phyloP scores from a whole-genome alignment of 805 yeast genomes.

The Candida pseudofarinosa region DNA sequence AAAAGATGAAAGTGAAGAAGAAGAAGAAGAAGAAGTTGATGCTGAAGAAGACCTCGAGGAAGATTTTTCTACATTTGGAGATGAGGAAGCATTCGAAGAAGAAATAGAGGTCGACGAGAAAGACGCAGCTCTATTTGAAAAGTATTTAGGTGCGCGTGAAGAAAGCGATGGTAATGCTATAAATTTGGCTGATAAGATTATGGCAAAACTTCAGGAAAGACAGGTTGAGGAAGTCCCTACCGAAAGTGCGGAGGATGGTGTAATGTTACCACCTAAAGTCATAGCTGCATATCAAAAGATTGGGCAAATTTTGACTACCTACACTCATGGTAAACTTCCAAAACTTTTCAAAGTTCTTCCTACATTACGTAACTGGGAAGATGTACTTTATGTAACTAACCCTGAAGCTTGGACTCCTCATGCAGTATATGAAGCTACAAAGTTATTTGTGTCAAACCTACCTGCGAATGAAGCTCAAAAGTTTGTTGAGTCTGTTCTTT shows the following conservation, averaged over 20 bases:
- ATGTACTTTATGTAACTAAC: conserved; percentile 84
- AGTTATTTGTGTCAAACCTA: conserved; percentile 86
- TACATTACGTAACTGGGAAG: conserved; percentile 91
- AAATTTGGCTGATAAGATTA: conserved; percentile 86
- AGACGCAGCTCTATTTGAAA: conserved; percentile 81
- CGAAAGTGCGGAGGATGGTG: conserved; percentile 60
- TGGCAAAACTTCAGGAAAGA: conserved; percentile 83
- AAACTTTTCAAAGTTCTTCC: conserved; percentile 94
- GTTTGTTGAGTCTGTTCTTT: conserved; percentile 63
- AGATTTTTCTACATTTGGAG: conserved; percentile 54
- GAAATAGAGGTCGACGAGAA: conserved; percentile 69
- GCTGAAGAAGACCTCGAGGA: conserved; percentile 49
- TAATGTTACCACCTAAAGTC: conserved; percentile 90
- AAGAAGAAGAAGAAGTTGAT: conserved; percentile 38
- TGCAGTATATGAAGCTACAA: conserved; percentile 91
- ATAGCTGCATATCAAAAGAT: conserved; percentile 91
- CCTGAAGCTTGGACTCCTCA: conserved; percentile 95
- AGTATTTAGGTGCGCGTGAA: conserved; percentile 50
- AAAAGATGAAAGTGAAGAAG: conserved; percentile 22
- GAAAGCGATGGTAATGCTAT: conserved; percentile 40
- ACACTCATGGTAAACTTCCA: conserved; percentile 96
- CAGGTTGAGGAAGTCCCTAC: conserved; percentile 36
- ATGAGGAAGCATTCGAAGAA: conserved; percentile 47
- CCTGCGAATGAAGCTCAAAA: conserved; percentile 84
- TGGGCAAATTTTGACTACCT: conserved; percentile 79